Evolutionary conservation across 2,329 filamentous ascomycete genomes (phyloP).

Genomic region (Leptographium radiaticola): DNA sequence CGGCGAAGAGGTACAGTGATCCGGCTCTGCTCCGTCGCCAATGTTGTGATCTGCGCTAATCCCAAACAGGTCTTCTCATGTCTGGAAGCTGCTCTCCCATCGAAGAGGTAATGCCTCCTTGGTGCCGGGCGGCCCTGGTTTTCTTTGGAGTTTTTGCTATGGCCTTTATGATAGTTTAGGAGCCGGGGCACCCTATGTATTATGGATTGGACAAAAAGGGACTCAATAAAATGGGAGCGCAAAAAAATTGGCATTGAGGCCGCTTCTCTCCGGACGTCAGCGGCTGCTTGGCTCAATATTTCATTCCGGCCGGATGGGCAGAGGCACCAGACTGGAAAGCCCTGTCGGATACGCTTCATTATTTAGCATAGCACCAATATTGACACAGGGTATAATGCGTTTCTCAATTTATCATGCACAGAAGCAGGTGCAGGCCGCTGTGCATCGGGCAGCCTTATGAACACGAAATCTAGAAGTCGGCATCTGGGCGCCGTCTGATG

Average conservation of each 20-base stretch:
- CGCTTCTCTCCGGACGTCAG: too few relatives aligned
- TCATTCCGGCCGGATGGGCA: neutral
- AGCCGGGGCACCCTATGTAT: slow-evolving; percentile 2
- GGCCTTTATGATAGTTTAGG: slow-evolving; percentile 1
- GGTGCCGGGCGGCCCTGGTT: neutral
- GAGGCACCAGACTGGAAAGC: too few relatives aligned
- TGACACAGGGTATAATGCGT: neutral
- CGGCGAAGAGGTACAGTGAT: slow-evolving; percentile 20
- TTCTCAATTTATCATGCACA: neutral
- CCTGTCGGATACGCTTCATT: too few relatives aligned
- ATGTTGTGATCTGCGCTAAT: slow-evolving; percentile 1
- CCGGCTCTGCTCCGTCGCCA: slow-evolving; percentile 1
- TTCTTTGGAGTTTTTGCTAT: neutral
- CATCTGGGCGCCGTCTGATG: neutral
- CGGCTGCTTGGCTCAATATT: neutral
- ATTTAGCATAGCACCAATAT: neutral
- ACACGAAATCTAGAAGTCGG: neutral
- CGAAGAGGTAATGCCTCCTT: slow-evolving; percentile 6
- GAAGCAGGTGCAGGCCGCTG: neutral
- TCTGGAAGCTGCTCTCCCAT: slow-evolving; percentile 11
- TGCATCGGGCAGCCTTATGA: neutral
- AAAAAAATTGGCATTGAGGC: neutral
- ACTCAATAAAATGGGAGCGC: neutral
- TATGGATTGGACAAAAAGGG: slow-evolving; percentile 6
- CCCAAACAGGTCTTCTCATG: slow-evolving; percentile 9